Evolutionary conservation across 495 filamentous ascomycete species (phyloP).

Genomic region (Talaromyces adpressus): DNA sequence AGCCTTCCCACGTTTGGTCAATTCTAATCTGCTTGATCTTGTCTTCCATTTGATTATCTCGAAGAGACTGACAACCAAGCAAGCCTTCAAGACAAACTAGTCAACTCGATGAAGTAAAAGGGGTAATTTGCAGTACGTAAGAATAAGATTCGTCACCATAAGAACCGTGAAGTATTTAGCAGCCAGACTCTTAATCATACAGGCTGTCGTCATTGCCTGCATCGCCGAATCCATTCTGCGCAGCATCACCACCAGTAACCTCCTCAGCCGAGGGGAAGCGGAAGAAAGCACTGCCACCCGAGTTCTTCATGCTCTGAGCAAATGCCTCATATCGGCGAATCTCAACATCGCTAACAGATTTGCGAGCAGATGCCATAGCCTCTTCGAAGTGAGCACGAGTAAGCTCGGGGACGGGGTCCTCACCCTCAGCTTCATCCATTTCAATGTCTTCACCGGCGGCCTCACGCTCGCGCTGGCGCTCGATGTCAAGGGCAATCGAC

Average conservation of each 20-base stretch:
- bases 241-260: slow-evolving; percentile 41
- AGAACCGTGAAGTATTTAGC: not conserved
- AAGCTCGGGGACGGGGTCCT: slow-evolving; percentile 94
- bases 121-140: slow-evolving; percentile 12
- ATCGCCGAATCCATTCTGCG: slow-evolving; percentile 65
- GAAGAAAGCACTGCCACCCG: slow-evolving; percentile 91
- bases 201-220: slow-evolving; percentile 85
- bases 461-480: slow-evolving; percentile 80
- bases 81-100: slow-evolving; percentile 1
- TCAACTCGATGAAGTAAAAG: slow-evolving; percentile 15
- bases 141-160: slow-evolving; percentile 16
- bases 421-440: slow-evolving; percentile 68
- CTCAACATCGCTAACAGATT: slow-evolving; percentile 93
- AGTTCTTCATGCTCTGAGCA: slow-evolving; percentile 97
- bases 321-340: slow-evolving; percentile 98
- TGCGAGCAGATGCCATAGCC: slow-evolving; percentile 88
- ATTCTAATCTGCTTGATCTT: not conserved
- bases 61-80: not conserved
- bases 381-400: slow-evolving; percentile 97
- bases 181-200: slow-evolving; percentile 46
- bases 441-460: slow-evolving; percentile 73
- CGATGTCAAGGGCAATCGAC: slow-evolving; percentile 82
- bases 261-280: slow-evolving; percentile 79
- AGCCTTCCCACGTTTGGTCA: not conserved
- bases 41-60: not conserved